Evolutionary conservation across 805 yeast genomes (phyloP), one percentile per base, ranked within the genome.

Genomic region (Wickerhamia fluorescens): DNA sequence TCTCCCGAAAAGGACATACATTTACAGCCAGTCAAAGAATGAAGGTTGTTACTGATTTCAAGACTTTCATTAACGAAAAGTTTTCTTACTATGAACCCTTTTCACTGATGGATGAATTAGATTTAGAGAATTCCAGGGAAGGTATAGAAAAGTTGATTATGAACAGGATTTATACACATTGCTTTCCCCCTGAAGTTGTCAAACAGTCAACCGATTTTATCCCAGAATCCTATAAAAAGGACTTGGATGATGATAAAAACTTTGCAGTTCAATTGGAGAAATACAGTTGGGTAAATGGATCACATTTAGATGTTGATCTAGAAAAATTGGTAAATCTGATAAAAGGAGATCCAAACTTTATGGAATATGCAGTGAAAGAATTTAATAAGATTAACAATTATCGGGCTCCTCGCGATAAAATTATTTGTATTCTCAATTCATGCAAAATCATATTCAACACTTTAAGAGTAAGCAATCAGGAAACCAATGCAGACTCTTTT

Each of bases 371-470:
- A 0, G 69, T 78, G 1, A 63, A 61, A 8, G 97, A 92, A 53
- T 64, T 92, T 27, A 62, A 66, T 38, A 86, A 86, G 43, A 77
- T 92, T 45, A 81, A 82, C 52, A 68, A 73, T 30, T 94, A 81
- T 51, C 73, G 94, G 42, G 89, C 97, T 0, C 98, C 98, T 10
- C 66, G 98, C 30, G 98, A 94, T 49, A 92, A 92, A 48, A 75
- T 86, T 38, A 85, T 92, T 21, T 92, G 97, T 51, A 67, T 92
- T 3, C 65, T 92, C 37, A 94, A 92, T 56, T 77, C 92, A 30
- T 89, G 96, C 49, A 89, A 89, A 53, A 88, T 92, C 13, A 79
- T 94, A 5, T 88, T 87, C 62, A 94, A 95, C 7, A 66, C 85
- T 33, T 71, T 94, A 26, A 76, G 87, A 37, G 83, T 77, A 36